These are phyloP conservation scores for Pythium sukuiense DNA, from an alignment of 352 stramenopile genomes.

Conservation along the genomic window DNA sequence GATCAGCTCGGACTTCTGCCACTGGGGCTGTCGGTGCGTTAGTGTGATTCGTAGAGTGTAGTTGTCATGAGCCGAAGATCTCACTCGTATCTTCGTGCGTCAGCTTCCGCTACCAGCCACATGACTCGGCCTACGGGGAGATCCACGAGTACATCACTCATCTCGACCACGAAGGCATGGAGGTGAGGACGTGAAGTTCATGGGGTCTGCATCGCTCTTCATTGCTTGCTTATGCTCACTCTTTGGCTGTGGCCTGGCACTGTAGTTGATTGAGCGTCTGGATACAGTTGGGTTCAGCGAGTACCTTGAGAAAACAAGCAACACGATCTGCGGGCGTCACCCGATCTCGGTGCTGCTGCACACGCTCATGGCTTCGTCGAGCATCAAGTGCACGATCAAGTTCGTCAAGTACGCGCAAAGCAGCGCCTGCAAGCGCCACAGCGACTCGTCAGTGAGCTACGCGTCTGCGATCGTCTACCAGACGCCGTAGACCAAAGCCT, in stretches of 20 bases:
- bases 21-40: conserved; percentile 89
- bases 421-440: conserved; percentile 76
- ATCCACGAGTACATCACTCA: conserved; percentile 96
- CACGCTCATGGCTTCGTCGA: conserved; percentile 49
- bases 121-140: conserved; percentile 80
- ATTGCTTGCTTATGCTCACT: too few relatives aligned
- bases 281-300: conserved; percentile 90
- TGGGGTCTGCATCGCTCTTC: neutral
- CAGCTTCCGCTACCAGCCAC: conserved; percentile 90
- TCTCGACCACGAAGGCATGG: conserved; percentile 91
- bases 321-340: conserved; percentile 98
- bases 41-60: neutral
- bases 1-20: conserved; percentile 97
- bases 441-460: conserved; percentile 95
- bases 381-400: conserved; percentile 74
- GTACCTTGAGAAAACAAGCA: conserved; percentile 94
- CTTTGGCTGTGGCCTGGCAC: neutral
- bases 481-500: conserved; percentile 31
- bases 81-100: neutral
- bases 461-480: conserved; percentile 90
- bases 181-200: conserved; percentile 28
- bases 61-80: neutral
- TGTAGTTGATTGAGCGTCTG: conserved; percentile 90
- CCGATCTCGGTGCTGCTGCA: conserved; percentile 89
- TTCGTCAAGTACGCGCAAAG: conserved; percentile 95